Evolutionary conservation across 352 stramenopile genomes (phyloP), one percentile per base, ranked within the genome.

Genomic region (Globisporangium okanoganense): DNA sequence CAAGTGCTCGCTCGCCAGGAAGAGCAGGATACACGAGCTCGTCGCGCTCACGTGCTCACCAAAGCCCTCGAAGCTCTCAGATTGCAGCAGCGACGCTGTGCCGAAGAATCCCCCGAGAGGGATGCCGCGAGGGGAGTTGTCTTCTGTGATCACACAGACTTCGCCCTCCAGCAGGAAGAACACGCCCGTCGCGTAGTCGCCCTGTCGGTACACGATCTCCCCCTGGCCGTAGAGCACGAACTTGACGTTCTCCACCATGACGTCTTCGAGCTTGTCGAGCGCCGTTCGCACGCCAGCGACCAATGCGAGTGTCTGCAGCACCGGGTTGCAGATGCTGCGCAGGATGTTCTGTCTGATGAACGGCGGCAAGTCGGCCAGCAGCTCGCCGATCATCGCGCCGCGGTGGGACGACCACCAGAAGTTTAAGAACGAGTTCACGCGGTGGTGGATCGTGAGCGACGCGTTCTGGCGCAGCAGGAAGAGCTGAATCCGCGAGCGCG

Each of bases 381-480:
- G 57, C 44, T 78, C 56, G 24, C 70, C 64, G 20, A 79, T 76
- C 50, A 77, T 70, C 9, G 70, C 73, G 18, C 73, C 73, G 14
- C 73, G 67, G 33, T 82, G 73, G 2, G 70, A 73, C 5, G 70
- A 72, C 73, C 73, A 79, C 73, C 73, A 82, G 49, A 71, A 82
- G 33, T 82, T 71, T 13, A 82, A 50, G 25, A 79, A 82, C 51
- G 71, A 66, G 36, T 71, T 77, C 3, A 82, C 71, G 8, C 71
- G 73, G n/a, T 71, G 73, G 18, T 72, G 70, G 53, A 82, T 67
- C 5, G 52, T 47, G 10, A 75, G 41, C 7, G 73, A 67, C 5
- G 73, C 73, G 16, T 71, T 71, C 61, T 82, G 73, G 3, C 73
- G 64, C 14, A 66, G 68, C 29, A 82, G 60, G 60, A 82, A 82